phyloP scores from a whole-genome alignment of 352 stramenopile species.

The Thalassiosira allenii region DNA sequence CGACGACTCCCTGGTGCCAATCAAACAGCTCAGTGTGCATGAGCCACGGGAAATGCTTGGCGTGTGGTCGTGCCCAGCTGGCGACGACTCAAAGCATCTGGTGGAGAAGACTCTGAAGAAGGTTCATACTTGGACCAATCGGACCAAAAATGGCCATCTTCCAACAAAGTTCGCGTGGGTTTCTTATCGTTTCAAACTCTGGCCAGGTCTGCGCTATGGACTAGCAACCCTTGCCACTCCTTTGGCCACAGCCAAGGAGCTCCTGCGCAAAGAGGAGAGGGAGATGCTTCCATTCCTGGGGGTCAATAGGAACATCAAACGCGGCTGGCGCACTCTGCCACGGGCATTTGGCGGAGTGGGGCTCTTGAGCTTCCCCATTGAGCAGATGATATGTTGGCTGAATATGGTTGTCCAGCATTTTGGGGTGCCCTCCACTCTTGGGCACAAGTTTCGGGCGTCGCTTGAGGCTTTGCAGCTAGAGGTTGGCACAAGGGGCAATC shows the following conservation, averaged over 20 bases:
- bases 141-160: background rate
- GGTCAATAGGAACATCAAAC: constrained; percentile 30
- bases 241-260: background rate
- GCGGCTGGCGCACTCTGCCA: constrained; percentile 12
- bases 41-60: too few species aligned
- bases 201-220: constrained; percentile 19
- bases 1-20: too few species aligned
- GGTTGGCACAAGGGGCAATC: background rate
- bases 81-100: too few species aligned
- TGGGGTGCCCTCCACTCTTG: background rate
- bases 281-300: constrained; percentile 32
- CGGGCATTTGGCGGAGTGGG: constrained; percentile 31
- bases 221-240: constrained; percentile 4
- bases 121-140: constrained; percentile 22
- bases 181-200: constrained; percentile 33
- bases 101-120: too few species aligned
- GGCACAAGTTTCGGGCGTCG: background rate
- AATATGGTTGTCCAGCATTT: constrained; percentile 47
- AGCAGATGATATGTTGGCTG: constrained; percentile 16
- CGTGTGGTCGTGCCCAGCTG: too few species aligned
- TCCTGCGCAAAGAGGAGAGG: too few species aligned
- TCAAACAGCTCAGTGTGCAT: too few species aligned
- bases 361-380: constrained; percentile 5
- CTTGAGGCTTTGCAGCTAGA: background rate
- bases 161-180: constrained; percentile 24